Percentiles rank a stretch among this genome's conserved stretches.
Evolutionary conservation across 495 filamentous ascomycete species (phyloP).

Genomic region (Alectoria sarmentosa): DNA sequence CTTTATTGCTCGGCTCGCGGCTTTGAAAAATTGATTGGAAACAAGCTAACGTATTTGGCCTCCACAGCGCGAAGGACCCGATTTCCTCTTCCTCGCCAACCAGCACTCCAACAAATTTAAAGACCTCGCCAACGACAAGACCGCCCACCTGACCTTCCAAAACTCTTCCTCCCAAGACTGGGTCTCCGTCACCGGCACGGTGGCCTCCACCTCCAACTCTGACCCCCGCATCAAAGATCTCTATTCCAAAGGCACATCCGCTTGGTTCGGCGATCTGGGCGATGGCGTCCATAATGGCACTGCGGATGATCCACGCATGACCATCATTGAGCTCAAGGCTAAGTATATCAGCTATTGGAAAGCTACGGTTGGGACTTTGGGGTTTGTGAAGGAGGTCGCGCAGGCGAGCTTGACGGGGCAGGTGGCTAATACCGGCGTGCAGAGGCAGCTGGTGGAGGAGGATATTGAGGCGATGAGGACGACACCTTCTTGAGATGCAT

Average conservation of each 20-base stretch:
- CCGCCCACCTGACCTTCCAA: constrained; percentile 36
- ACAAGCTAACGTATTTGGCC: background rate
- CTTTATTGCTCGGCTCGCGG: too few relatives aligned
- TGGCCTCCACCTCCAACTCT: constrained; percentile 26
- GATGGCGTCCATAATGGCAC: constrained; percentile 37
- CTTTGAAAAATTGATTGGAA: too few relatives aligned
- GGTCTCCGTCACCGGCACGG: constrained; percentile 34
- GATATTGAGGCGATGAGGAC: constrained; percentile 26
- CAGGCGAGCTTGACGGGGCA: constrained; percentile 24
- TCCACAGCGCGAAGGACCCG: constrained; percentile 32
- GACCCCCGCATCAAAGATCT: constrained; percentile 40
- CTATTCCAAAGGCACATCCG: constrained; percentile 28
- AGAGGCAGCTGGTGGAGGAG: constrained; percentile 22
- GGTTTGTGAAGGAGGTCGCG: constrained; percentile 28
- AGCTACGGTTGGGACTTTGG: constrained; percentile 19
- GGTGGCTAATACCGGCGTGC: constrained; percentile 26
- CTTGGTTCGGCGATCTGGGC: constrained; percentile 42
- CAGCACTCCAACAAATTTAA: constrained; percentile 36
- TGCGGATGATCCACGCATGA: constrained; percentile 39
- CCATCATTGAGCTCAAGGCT: constrained; percentile 58
- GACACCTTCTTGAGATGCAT: background rate
- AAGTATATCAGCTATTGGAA: constrained; percentile 32
- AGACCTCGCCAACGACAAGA: constrained; percentile 32
- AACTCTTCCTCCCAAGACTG: constrained; percentile 35
- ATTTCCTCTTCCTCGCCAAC: constrained; percentile 43